Evolutionary conservation across 768 basidiomycete species (phyloP).

Genomic region (Lactarius pseudohatsudake): DNA sequence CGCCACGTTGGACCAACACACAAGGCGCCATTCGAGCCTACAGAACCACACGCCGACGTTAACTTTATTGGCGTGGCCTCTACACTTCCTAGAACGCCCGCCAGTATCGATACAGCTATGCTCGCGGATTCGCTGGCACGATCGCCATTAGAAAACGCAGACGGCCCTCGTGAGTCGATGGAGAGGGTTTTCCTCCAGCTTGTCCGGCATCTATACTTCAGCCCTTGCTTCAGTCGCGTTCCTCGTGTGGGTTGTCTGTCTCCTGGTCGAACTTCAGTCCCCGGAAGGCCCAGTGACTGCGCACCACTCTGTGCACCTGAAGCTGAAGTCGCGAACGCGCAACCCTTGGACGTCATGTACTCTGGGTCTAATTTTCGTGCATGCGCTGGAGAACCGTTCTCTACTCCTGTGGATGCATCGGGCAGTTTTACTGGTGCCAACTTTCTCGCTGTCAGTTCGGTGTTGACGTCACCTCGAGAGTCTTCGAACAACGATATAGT

Average conservation of each 20-base stretch:
- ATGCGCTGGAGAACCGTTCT: neutral
- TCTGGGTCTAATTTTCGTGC: neutral
- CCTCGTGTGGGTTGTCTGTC: conserved; percentile 2
- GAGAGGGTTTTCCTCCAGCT: conserved; percentile 6
- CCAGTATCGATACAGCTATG: conserved; percentile 2
- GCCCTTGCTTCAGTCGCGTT: neutral
- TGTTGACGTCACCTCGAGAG: conserved; percentile 3
- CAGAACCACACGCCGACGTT: neutral
- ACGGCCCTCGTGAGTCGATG: neutral
- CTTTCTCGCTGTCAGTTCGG: neutral
- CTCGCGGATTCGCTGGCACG: neutral
- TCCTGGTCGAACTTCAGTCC: conserved; percentile 8
- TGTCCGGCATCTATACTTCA: conserved; percentile 8
- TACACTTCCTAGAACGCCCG: conserved; percentile 1
- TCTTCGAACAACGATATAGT: neutral
- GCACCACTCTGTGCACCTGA: neutral
- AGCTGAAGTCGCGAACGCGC: neutral
- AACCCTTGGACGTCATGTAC: neutral
- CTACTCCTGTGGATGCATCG: neutral
- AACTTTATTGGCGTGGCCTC: neutral
- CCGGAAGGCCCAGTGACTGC: neutral
- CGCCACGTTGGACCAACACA: neutral
- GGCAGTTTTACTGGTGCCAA: neutral
- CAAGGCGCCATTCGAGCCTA: neutral
- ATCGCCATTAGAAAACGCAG: neutral